phyloP scores from a whole-genome alignment of 805 yeast genomes.

The Ogataea corticis region DNA sequence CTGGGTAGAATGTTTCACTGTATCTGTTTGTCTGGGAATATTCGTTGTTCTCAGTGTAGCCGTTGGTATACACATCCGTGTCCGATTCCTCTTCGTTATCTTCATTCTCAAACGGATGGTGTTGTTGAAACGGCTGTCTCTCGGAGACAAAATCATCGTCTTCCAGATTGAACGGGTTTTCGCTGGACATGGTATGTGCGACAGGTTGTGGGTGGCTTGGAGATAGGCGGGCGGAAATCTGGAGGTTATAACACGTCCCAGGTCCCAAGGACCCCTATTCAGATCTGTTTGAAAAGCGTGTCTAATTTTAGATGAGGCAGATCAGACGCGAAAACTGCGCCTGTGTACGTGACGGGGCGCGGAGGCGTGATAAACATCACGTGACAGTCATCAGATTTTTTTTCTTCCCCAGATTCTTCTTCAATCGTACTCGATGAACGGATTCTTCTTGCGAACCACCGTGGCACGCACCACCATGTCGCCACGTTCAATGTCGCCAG shows the following conservation, averaged over 20 bases:
- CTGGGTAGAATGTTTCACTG: not conserved
- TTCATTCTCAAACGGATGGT: too few relatives aligned
- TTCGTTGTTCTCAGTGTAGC: not conserved
- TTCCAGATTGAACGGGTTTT: slow-evolving; percentile 16
- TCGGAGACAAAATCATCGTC: slow-evolving; percentile 14
- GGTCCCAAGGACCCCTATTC: not conserved
- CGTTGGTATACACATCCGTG: not conserved
- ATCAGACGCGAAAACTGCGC: too few relatives aligned
- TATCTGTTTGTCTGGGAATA: not conserved
- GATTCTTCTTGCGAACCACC: slow-evolving; percentile 23
- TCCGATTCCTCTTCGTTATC: too few relatives aligned
- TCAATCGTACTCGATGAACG: slow-evolving; percentile 26
- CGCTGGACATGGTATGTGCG: not conserved
- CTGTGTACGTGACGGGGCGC: too few relatives aligned
- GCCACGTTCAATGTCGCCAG: too few relatives aligned
- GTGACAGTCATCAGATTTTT: too few relatives aligned
- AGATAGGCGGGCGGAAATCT: too few relatives aligned
- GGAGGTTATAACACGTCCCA: too few relatives aligned
- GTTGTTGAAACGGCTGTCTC: not conserved
- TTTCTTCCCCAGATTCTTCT: too few relatives aligned
- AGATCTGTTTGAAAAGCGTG: not conserved
- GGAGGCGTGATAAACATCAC: not conserved
- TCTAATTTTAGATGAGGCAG: not conserved
- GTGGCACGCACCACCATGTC: slow-evolving; percentile 3
- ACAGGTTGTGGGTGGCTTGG: too few relatives aligned